Evolutionary conservation across 2,329 filamentous ascomycete genomes (phyloP).

Genomic region (Ceratocystis cacaofunesta): DNA sequence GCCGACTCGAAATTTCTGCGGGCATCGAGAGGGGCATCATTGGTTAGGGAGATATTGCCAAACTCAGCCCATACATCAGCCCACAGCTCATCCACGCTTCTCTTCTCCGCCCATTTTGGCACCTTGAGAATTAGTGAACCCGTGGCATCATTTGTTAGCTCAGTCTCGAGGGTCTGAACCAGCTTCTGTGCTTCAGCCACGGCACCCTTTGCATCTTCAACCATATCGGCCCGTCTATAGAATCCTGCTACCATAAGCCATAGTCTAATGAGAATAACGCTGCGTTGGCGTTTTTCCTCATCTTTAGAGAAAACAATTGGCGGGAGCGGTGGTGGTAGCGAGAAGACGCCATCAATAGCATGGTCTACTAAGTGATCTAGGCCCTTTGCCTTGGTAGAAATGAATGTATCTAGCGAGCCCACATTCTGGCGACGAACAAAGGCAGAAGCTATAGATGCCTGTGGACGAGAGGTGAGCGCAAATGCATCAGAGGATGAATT

Average conservation of each 20-base stretch:
- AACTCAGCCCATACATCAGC: constrained; percentile 71
- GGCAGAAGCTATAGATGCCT: constrained; percentile 28
- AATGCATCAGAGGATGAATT: constrained; percentile 33
- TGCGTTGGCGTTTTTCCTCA: constrained; percentile 35
- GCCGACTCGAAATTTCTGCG: constrained; percentile 69
- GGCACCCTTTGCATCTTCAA: constrained; percentile 65
- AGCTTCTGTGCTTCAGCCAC: constrained; percentile 69
- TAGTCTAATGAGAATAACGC: constrained; percentile 51
- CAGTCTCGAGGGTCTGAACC: constrained; percentile 53
- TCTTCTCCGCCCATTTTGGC: constrained; percentile 62
- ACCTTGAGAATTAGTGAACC: constrained; percentile 47
- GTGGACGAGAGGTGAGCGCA: constrained; percentile 28
- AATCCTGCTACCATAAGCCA: constrained; percentile 86
- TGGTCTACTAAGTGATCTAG: constrained; percentile 28
- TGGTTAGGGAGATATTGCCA: constrained; percentile 50
- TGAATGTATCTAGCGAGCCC: constrained; percentile 32
- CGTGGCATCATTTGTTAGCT: constrained; percentile 46
- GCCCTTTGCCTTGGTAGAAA: constrained; percentile 28
- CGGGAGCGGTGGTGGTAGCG: constrained; percentile 35
- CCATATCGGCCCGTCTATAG: constrained; percentile 67
- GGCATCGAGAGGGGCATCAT: constrained; percentile 50
- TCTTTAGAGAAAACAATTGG: constrained; percentile 40
- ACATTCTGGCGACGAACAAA: constrained; percentile 31
- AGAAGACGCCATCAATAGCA: constrained; percentile 28
- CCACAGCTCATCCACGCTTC: constrained; percentile 71